Base-by-base conservation (phyloP, 306 rosid genomes). In the Corylus heterophylla region DNA sequence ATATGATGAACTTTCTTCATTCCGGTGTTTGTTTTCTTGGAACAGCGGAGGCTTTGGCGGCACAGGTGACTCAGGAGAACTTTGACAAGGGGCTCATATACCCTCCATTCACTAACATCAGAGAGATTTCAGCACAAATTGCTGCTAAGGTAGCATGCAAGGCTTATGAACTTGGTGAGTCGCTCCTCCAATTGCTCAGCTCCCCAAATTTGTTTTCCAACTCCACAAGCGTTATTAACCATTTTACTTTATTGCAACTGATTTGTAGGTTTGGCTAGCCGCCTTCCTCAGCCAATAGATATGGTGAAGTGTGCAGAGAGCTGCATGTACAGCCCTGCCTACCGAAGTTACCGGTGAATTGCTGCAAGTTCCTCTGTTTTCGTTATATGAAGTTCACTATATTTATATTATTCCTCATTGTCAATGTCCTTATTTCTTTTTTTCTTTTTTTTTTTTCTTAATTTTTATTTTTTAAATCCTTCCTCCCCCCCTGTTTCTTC, bases 31-130 rank as follows among this genome's bases (percentile, higher is more conserved):
- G 45, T 87, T 79, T 48, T 69, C 50, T 73, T 79, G 87, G 77
- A 85, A 80, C 93, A 95, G 99, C 99, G 71, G 99, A 95, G 77
- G 97, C 98, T 42, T 86, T 95, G 87, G 98, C 97, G 44, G 80
- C 90, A 63, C 90, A 91, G 67, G 98, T 95, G 80, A 83, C 84
- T 27, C 76, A 77, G 67, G 94, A 95, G 49, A 83, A 95, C 79
- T 91, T 61, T 68, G 88, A 88, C 77, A 93, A 85, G 83, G 99
- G 99, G n/a, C 97, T 90, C 82, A 83, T 95, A 75, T 95, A 59
- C 83, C 99, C 98, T 47, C 96, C 98, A 35, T 93, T 95, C 84
- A 44, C 93, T 39, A 83, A 88, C 94, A 95, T 95, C 84, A 88
- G 98, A 85, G 88, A 91, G 81, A 93, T 95, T 82, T 95, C 99